These are phyloP conservation scores for Talaromyces trachyspermus DNA, from an alignment of 495 filamentous ascomycete genomes.

Conservation along the genomic window DNA sequence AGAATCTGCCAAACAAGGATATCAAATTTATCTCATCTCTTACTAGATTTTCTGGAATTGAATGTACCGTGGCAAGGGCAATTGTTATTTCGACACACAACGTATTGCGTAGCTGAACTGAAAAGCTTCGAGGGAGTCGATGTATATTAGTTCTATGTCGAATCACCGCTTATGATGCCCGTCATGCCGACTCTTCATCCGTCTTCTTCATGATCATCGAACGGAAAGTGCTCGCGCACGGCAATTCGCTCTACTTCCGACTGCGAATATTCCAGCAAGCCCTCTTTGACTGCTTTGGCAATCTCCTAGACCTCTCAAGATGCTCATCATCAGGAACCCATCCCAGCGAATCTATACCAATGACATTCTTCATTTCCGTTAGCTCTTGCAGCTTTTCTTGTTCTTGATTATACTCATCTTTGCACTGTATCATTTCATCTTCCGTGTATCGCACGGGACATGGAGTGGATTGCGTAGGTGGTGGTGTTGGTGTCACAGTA, in stretches of 20 bases:
- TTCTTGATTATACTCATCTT: constrained; percentile 11
- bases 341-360: constrained; percentile 19
- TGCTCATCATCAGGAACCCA: constrained; percentile 22
- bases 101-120: too few relatives aligned
- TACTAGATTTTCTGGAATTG: too few relatives aligned
- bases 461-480: constrained; percentile 1
- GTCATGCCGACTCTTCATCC: too few relatives aligned
- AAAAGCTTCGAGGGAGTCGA: too few relatives aligned
- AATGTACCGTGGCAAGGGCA: too few relatives aligned
- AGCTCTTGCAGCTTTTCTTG: constrained; percentile 20
- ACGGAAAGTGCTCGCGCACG: constrained; percentile 18
- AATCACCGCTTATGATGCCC: too few relatives aligned
- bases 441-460: constrained; percentile 16
- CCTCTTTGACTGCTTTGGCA: constrained; percentile 16
- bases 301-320: constrained; percentile 14
- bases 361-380: constrained; percentile 18
- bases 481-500: background rate
- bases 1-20: too few relatives aligned
- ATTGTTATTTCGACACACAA: too few relatives aligned
- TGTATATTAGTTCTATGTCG: too few relatives aligned
- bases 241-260: constrained; percentile 18
- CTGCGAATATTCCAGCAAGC: constrained; percentile 19
- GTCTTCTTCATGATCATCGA: constrained; percentile 22
- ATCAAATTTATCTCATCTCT: too few relatives aligned
- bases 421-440: constrained; percentile 12